Percentiles rank a stretch among this genome's conserved stretches.
These are phyloP conservation scores for Tolypocladium inflatum DNA, from an alignment of 2,329 filamentous ascomycete species.

Conservation along the genomic window DNA sequence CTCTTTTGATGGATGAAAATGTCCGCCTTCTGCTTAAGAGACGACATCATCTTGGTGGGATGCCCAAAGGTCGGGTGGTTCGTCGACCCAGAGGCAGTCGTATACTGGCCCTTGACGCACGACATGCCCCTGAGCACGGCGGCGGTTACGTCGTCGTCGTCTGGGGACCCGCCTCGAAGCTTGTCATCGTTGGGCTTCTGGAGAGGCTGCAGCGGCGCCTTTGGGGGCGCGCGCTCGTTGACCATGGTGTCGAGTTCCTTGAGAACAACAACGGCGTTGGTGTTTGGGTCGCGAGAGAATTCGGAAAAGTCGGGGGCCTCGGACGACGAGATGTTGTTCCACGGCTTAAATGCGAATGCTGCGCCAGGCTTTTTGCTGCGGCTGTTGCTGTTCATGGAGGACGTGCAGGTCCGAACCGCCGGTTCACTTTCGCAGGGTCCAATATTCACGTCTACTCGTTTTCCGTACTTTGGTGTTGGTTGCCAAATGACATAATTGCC, in stretches of 20 bases:
- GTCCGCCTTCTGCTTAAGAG: slow-evolving; percentile 45
- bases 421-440: slow-evolving; percentile 4
- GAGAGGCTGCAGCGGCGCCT: slow-evolving; percentile 30
- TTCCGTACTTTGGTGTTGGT: slow-evolving; percentile 4
- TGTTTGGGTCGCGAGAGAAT: slow-evolving; percentile 1
- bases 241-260: slow-evolving; percentile 27
- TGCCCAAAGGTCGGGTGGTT: slow-evolving; percentile 25
- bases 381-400: slow-evolving; percentile 9
- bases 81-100: slow-evolving; percentile 9
- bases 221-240: slow-evolving; percentile 36
- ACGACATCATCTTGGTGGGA: slow-evolving; percentile 34
- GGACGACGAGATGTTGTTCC: slow-evolving; percentile 17
- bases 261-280: slow-evolving; percentile 3
- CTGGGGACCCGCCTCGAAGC: slow-evolving; percentile 16
- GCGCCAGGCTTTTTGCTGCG: slow-evolving; percentile 16
- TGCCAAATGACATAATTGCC: slow-evolving; percentile 18
- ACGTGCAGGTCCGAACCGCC: slow-evolving; percentile 4
- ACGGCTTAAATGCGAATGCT: slow-evolving; percentile 20
- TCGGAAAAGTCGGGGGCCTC: slow-evolving; percentile 11
- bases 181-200: slow-evolving; percentile 19
- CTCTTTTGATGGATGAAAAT: slow-evolving; percentile 45
- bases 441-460: slow-evolving; percentile 7
- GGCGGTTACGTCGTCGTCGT: slow-evolving; percentile 23
- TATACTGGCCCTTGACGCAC: slow-evolving; percentile 14
- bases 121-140: slow-evolving; percentile 19